Conservation (phyloP, 2,329 filamentous ascomycete genomes). For the Albophoma yamanashiensis region DNA sequence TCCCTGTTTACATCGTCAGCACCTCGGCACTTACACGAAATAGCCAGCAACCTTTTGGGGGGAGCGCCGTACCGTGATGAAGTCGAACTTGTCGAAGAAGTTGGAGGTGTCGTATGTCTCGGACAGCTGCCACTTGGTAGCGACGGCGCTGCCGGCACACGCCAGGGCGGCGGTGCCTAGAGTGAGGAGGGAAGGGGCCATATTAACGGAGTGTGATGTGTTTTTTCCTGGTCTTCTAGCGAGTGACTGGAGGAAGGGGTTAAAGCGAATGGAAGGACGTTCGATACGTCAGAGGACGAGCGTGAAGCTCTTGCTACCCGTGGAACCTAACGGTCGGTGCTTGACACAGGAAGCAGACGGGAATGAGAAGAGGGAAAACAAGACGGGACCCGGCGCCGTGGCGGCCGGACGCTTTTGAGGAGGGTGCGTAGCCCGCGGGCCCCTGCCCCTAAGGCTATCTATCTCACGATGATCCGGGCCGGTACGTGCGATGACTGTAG, state of each 20-base stretch:
- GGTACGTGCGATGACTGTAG: neutral
- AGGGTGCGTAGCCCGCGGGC: neutral
- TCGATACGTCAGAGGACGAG: conserved; percentile 31
- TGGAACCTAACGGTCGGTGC: neutral
- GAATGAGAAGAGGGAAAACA: conserved; percentile 5
- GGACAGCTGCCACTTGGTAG: conserved; percentile 24
- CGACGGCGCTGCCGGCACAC: conserved; percentile 19
- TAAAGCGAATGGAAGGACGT: conserved; percentile 31
- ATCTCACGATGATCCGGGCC: neutral
- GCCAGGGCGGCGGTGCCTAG: conserved; percentile 27
- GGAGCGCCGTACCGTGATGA: conserved; percentile 22
- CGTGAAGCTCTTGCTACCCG: conserved; percentile 13
- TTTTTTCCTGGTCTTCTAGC: neutral
- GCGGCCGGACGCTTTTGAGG: neutral
- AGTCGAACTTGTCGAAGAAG: conserved; percentile 37
- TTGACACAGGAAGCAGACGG: conserved; percentile 6
- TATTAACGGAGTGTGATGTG: conserved; percentile 7
- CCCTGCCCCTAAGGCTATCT: neutral
- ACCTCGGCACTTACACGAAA: too few species aligned
- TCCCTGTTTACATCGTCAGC: conserved; percentile 9
- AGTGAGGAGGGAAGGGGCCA: conserved; percentile 30
- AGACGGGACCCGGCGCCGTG: conserved; percentile 1
- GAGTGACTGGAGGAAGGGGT: conserved; percentile 11
- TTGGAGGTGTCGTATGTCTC: conserved; percentile 30
- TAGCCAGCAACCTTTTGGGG: neutral